Conservation (phyloP, 148 eudicot genomes). For the Fagopyrum esculentum region DNA sequence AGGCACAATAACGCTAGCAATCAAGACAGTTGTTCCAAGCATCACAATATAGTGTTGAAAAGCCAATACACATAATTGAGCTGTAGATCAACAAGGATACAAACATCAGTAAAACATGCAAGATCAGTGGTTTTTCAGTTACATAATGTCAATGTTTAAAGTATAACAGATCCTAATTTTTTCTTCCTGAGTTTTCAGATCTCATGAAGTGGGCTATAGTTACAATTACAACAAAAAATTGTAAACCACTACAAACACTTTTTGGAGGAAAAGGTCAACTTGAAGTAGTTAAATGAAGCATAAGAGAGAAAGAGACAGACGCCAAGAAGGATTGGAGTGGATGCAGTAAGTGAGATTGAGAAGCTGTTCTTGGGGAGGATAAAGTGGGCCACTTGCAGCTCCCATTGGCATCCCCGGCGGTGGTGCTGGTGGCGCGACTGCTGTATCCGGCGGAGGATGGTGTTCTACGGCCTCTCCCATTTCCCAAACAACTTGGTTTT, state of each 20-base stretch:
- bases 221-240: not conserved
- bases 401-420: slow-evolving; percentile 47
- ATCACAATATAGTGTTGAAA: slow-evolving; percentile 93
- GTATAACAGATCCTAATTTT: not conserved
- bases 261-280: not conserved
- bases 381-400: slow-evolving; percentile 53
- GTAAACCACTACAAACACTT: not conserved
- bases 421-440: slow-evolving; percentile 18
- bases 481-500: not conserved
- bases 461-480: slow-evolving; percentile 4
- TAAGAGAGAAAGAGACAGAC: slow-evolving; percentile 36
- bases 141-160: not conserved
- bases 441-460: slow-evolving; percentile 30
- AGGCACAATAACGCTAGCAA: slow-evolving; percentile 64
- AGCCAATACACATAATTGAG: slow-evolving; percentile 55
- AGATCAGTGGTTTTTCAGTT: not conserved
- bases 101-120: not conserved
- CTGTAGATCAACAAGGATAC: slow-evolving; percentile 34
- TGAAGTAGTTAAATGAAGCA: not conserved
- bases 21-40: slow-evolving; percentile 84
- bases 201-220: not conserved
- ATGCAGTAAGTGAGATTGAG: slow-evolving; percentile 85
- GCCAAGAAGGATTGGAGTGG: slow-evolving; percentile 92
- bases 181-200: not conserved
- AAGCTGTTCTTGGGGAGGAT: slow-evolving; percentile 74